These are phyloP conservation scores for Saprolegnia parasitica DNA, from an alignment of 352 stramenopile genomes.

Conservation along the genomic window DNA sequence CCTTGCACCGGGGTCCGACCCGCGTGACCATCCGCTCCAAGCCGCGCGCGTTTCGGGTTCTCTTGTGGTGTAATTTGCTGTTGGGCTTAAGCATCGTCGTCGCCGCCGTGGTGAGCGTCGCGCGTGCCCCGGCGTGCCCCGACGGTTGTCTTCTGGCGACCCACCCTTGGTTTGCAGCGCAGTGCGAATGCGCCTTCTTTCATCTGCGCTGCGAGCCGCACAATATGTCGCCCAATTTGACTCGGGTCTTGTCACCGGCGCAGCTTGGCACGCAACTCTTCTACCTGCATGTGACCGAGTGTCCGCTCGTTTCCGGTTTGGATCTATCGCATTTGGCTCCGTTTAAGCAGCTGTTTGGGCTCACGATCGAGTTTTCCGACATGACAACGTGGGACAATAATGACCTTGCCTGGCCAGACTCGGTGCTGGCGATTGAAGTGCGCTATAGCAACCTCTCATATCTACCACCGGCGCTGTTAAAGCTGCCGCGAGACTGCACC, in stretches of 20 bases:
- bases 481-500: background rate
- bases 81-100: background rate
- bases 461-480: background rate
- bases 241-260: background rate
- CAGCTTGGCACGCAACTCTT: background rate
- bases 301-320: background rate
- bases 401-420: too few relatives aligned
- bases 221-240: too few relatives aligned
- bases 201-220: background rate
- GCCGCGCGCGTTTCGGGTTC: background rate
- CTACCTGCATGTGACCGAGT: constrained; percentile 1
- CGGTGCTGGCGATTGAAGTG: background rate
- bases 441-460: background rate
- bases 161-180: constrained; percentile 3
- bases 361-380: constrained; percentile 5
- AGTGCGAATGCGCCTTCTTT: background rate
- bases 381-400: background rate
- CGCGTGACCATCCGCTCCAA: constrained; percentile 2
- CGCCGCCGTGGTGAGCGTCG: background rate
- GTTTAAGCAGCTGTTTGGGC: background rate
- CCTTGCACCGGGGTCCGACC: background rate
- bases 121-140: background rate
- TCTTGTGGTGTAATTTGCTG: constrained; percentile 1
- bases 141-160: background rate
- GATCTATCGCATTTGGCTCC: background rate